Evolutionary conservation across 352 stramenopile species (phyloP).

Genomic region (Globisporangium canariense): DNA sequence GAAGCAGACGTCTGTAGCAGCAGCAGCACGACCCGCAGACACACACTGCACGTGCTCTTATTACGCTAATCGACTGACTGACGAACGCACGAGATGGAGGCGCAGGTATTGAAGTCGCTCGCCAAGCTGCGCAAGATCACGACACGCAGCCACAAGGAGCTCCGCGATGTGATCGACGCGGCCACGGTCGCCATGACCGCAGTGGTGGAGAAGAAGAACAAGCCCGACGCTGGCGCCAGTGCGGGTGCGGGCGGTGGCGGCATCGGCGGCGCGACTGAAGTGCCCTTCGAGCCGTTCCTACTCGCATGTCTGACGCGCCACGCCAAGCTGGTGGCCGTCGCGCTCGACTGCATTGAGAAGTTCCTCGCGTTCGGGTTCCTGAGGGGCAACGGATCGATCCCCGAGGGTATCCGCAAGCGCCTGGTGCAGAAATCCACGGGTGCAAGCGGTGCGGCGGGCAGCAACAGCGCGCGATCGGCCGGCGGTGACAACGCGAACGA

Average conservation of each 20-base stretch:
- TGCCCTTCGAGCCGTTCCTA: slow-evolving; percentile 75
- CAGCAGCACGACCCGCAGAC: neutral
- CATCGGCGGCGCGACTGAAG: slow-evolving; percentile 33
- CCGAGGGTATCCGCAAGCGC: slow-evolving; percentile 56
- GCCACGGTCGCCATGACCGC: slow-evolving; percentile 43
- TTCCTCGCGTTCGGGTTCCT: slow-evolving; percentile 88
- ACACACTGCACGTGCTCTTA: too few species aligned
- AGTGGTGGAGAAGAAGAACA: slow-evolving; percentile 28
- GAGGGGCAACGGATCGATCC: slow-evolving; percentile 54
- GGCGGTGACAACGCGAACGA: slow-evolving; percentile 15
- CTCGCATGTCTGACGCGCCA: slow-evolving; percentile 70
- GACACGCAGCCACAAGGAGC: slow-evolving; percentile 68
- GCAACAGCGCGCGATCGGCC: slow-evolving; percentile 6
- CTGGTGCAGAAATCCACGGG: slow-evolving; percentile 50
- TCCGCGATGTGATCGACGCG: slow-evolving; percentile 66
- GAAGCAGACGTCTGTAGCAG: neutral
- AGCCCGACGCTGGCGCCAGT: slow-evolving; percentile 3
- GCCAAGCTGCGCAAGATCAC: slow-evolving; percentile 75
- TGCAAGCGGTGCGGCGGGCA: slow-evolving; percentile 15
- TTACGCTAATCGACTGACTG: neutral
- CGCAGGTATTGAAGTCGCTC: slow-evolving; percentile 67
- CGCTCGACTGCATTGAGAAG: slow-evolving; percentile 90
- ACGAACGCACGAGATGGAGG: slow-evolving; percentile 39
- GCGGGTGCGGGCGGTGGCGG: slow-evolving; percentile 16
- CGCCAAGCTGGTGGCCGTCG: slow-evolving; percentile 71